Conservation (phyloP, 192 early-diverging fungal species). For the Backusella luteola region DNA sequence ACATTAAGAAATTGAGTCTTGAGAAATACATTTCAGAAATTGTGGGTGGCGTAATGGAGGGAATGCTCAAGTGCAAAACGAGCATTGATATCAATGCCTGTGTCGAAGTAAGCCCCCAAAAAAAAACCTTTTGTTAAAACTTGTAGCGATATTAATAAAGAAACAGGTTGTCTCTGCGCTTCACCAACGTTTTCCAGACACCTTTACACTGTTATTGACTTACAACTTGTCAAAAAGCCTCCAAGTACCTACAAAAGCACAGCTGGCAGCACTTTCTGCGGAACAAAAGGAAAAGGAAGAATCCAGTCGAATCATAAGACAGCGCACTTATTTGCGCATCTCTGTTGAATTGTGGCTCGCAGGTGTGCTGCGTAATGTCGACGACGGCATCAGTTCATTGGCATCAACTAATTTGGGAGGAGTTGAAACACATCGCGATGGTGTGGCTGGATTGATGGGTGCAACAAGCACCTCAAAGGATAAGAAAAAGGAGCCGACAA, state of each 20-base stretch:
- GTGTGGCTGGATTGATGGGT: conserved; percentile 45
- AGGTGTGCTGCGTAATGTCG: conserved; percentile 66
- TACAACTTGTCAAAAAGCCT: conserved; percentile 64
- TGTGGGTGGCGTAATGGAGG: conserved; percentile 79
- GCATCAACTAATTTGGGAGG: conserved; percentile 39
- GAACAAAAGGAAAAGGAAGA: conserved; percentile 93
- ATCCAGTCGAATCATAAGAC: conserved; percentile 57
- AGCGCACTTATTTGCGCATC: conserved; percentile 67
- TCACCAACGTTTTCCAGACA: conserved; percentile 86
- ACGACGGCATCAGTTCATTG: conserved; percentile 55
- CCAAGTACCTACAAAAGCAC: conserved; percentile 55
- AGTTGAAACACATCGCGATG: conserved; percentile 47
- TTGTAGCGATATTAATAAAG: too few relatives aligned
- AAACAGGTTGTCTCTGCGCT: conserved; percentile 68
- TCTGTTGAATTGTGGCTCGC: conserved; percentile 81
- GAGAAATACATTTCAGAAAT: conserved; percentile 98
- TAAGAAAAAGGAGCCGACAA: conserved; percentile 25
- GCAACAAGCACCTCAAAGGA: conserved; percentile 13
- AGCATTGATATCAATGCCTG: conserved; percentile 75
- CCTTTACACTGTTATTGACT: conserved; percentile 72
- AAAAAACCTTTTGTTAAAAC: neutral
- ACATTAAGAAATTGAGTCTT: conserved; percentile 83
- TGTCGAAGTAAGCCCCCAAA: conserved; percentile 59
- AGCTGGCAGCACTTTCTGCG: conserved; percentile 55
- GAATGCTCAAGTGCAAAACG: conserved; percentile 64